Conservation (phyloP, 2,329 filamentous ascomycete genomes). For the Cladophialophora chaetospira region DNA sequence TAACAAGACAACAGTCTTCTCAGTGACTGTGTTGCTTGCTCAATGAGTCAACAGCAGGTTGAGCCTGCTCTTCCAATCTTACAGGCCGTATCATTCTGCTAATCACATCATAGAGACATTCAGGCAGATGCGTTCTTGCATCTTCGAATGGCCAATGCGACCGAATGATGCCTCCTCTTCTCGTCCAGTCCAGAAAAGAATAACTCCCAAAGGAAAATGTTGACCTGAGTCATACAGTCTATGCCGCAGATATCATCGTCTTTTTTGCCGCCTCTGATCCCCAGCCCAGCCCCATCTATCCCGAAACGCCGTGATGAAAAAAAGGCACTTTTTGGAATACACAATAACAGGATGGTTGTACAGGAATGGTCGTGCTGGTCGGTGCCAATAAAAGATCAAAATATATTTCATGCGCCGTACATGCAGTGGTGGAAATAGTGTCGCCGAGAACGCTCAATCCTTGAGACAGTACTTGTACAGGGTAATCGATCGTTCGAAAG, state of each 20-base stretch:
- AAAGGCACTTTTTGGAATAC: constrained; percentile 29
- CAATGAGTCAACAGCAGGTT: neutral
- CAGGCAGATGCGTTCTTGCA: constrained; percentile 18
- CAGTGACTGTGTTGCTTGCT: neutral
- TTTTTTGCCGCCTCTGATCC: constrained; percentile 7
- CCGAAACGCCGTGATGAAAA: constrained; percentile 26
- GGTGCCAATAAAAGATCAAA: constrained; percentile 12
- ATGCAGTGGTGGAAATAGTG: constrained; percentile 26
- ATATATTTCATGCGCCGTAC: constrained; percentile 24
- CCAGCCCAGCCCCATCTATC: constrained; percentile 26
- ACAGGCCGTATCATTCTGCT: constrained; percentile 13
- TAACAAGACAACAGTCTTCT: neutral
- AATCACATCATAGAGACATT: constrained; percentile 6
- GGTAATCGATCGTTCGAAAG: constrained; percentile 34
- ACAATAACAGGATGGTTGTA: constrained; percentile 29
- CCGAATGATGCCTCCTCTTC: constrained; percentile 6
- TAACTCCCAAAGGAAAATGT: constrained; percentile 24
- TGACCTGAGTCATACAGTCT: constrained; percentile 35
- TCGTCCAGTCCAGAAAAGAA: constrained; percentile 15
- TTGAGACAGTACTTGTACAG: constrained; percentile 35
- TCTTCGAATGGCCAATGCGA: constrained; percentile 13
- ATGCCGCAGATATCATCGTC: constrained; percentile 22
- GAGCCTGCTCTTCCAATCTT: constrained; percentile 4
- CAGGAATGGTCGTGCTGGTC: constrained; percentile 31
- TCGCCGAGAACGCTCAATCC: constrained; percentile 32